Conservation (phyloP, 345 rosid genomes). For the sweet orange (Citrus sinensis) region DNA sequence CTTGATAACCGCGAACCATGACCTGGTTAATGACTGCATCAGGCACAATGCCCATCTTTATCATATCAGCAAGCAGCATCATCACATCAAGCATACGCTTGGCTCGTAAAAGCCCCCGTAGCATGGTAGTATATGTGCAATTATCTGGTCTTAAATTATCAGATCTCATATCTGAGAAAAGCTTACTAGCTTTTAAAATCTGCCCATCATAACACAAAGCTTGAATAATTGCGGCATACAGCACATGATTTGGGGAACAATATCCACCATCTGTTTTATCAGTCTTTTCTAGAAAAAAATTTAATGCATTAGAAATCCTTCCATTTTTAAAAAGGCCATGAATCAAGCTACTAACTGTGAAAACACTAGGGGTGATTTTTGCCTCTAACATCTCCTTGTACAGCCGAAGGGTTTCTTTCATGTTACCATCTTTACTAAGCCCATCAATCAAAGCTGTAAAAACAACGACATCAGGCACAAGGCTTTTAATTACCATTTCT, state of each 20-base stretch:
- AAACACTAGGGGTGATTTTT: conserved; percentile 45
- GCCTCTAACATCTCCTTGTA: conserved; percentile 51
- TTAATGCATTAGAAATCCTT: conserved; percentile 35
- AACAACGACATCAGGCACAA: conserved; percentile 57
- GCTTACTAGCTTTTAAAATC: conserved; percentile 47
- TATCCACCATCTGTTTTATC: conserved; percentile 23
- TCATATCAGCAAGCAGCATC: conserved; percentile 68
- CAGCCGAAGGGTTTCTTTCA: conserved; percentile 49
- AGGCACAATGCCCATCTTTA: conserved; percentile 57
- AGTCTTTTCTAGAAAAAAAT: conserved; percentile 37
- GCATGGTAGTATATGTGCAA: conserved; percentile 26
- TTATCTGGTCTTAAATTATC: conserved; percentile 42
- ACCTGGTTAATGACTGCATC: conserved; percentile 30
- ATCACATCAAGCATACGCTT: conserved; percentile 42
- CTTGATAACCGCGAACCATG: conserved; percentile 38
- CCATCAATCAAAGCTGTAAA: conserved; percentile 66
- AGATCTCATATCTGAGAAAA: conserved; percentile 55
- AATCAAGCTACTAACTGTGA: conserved; percentile 55
- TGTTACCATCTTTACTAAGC: conserved; percentile 51
- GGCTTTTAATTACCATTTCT: conserved; percentile 61
- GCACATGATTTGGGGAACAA: conserved; percentile 34
- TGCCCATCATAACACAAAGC: conserved; percentile 53
- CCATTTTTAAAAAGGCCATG: conserved; percentile 69
- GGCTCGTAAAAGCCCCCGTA: conserved; percentile 45
- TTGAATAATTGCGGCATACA: conserved; percentile 48